Conservation (phyloP, 768 basidiomycete species). For the Auriscalpium orientale region DNA sequence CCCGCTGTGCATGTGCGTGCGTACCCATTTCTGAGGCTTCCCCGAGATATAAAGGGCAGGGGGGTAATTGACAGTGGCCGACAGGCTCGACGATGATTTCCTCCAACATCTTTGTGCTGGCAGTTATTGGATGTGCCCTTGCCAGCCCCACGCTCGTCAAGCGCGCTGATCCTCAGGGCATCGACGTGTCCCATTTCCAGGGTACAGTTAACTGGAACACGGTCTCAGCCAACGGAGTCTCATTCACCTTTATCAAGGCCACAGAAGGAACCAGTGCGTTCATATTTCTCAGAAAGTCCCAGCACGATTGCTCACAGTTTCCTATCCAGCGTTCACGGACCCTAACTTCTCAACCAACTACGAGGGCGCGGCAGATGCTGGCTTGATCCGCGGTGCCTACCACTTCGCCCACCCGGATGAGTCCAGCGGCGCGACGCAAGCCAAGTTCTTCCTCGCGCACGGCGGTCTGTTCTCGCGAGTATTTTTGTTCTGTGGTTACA, state of each 20-base stretch:
- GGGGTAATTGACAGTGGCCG: too few species aligned
- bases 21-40: too few species aligned
- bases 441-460: slow-evolving; percentile 47
- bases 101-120: too few species aligned
- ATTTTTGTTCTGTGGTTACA: neutral
- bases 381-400: slow-evolving; percentile 52
- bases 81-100: too few species aligned
- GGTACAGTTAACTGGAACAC: slow-evolving; percentile 42
- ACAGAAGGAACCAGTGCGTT: slow-evolving; percentile 51
- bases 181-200: slow-evolving; percentile 51
- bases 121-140: neutral
- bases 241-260: slow-evolving; percentile 60
- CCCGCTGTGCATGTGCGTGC: too few species aligned
- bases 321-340: slow-evolving; percentile 27
- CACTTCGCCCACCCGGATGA: slow-evolving; percentile 52
- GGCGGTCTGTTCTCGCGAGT: slow-evolving; percentile 31
- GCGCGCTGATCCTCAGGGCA: slow-evolving; percentile 38
- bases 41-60: too few species aligned
- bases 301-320: too few species aligned
- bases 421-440: slow-evolving; percentile 51
- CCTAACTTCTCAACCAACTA: slow-evolving; percentile 44
- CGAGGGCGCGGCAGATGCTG: slow-evolving; percentile 45
- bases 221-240: slow-evolving; percentile 42
- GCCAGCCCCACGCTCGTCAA: slow-evolving; percentile 13
- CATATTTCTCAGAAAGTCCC: too few species aligned